These are phyloP conservation scores for Blastocystis sp. DNA, from an alignment of 352 stramenopile species.

Conservation along the genomic window DNA sequence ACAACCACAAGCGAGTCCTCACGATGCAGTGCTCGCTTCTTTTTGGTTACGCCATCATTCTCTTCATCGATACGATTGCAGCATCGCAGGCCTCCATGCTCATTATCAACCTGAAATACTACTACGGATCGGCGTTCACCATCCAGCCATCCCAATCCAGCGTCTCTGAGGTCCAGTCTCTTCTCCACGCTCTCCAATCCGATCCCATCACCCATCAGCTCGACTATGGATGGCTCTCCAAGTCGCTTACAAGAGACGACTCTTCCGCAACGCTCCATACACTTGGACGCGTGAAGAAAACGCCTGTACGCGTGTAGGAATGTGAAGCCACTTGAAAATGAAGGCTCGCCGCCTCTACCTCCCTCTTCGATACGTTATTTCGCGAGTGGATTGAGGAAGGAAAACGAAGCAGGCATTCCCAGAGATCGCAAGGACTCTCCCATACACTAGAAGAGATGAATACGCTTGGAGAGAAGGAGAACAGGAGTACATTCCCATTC, in stretches of 20 bases:
- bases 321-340: not conserved
- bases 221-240: not conserved
- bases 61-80: conserved; percentile 11
- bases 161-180: not conserved
- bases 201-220: not conserved
- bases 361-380: not conserved
- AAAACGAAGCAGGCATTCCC: not conserved
- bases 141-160: not conserved
- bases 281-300: not conserved
- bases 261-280: not conserved
- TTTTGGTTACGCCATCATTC: conserved; percentile 1
- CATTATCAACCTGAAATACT: conserved; percentile 14
- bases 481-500: not conserved
- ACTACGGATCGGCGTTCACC: not conserved
- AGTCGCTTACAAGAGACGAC: not conserved
- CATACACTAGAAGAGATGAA: not conserved
- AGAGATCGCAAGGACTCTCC: not conserved
- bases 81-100: not conserved
- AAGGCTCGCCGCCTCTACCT: not conserved
- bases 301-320: not conserved
- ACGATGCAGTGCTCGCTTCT: not conserved
- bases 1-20: not conserved
- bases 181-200: not conserved
- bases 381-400: not conserved
- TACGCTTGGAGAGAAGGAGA: not conserved